Evolutionary conservation across 306 rosid species (phyloP).

Genomic region (Fagus sylvatica): DNA sequence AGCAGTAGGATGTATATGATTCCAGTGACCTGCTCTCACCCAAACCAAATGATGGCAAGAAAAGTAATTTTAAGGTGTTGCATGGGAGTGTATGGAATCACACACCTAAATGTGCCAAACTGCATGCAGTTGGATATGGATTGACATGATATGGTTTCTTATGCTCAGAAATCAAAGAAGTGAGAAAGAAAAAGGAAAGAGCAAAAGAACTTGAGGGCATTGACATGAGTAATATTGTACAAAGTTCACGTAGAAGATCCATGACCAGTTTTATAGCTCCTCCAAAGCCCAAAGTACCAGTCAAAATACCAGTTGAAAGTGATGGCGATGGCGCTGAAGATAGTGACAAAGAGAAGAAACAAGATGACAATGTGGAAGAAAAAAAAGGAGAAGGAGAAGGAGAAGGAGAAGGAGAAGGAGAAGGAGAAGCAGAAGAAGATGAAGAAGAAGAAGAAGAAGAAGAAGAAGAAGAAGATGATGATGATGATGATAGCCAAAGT

Average conservation of each 20-base stretch:
- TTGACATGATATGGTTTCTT: slow-evolving; percentile 16
- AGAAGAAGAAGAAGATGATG: slow-evolving; percentile 26
- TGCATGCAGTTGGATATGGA: not conserved
- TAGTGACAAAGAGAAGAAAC: slow-evolving; percentile 40
- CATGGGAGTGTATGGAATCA: slow-evolving; percentile 10
- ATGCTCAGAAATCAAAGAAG: slow-evolving; percentile 78
- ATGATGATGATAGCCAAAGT: slow-evolving; percentile 61
- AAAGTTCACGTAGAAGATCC: slow-evolving; percentile 86
- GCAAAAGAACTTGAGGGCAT: slow-evolving; percentile 98
- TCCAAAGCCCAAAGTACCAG: slow-evolving; percentile 46
- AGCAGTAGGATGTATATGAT: not conserved
- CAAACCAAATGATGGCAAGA: slow-evolving; percentile 12
- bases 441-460: slow-evolving; percentile 53
- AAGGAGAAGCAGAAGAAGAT: slow-evolving; percentile 40
- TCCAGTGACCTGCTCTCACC: not conserved
- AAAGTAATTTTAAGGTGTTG: slow-evolving; percentile 2
- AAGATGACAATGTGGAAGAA: slow-evolving; percentile 45
- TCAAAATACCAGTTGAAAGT: slow-evolving; percentile 57
- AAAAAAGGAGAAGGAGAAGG: slow-evolving; percentile 57
- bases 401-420: slow-evolving; percentile 29
- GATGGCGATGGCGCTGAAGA: slow-evolving; percentile 49
- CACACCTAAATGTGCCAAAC: slow-evolving; percentile 5
- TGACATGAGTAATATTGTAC: slow-evolving; percentile 83
- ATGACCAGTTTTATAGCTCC: slow-evolving; percentile 61
- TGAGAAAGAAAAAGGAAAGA: slow-evolving; percentile 76